Conservation (phyloP, 768 basidiomycete genomes). For the Amanita exitialis region DNA sequence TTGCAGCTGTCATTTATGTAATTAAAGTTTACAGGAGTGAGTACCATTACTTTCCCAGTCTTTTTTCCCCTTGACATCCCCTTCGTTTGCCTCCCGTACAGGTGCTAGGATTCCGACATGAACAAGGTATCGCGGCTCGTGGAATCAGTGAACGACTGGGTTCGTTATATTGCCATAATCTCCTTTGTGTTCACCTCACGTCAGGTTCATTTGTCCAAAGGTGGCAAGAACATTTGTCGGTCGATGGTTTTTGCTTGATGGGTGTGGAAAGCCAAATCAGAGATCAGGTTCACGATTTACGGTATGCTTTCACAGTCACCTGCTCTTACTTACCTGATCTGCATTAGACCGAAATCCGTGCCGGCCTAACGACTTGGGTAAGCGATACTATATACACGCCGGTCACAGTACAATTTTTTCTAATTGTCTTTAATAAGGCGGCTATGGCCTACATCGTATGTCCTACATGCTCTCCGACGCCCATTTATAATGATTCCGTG, state of each 20-base stretch:
- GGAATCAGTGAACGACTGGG: not conserved
- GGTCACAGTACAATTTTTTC: not conserved
- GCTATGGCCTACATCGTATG: slow-evolving; percentile 81
- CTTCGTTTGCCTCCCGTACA: not conserved
- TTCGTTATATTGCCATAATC: not conserved
- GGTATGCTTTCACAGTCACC: slow-evolving; percentile 17
- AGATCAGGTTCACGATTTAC: slow-evolving; percentile 56
- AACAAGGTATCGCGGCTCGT: not conserved
- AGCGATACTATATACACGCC: slow-evolving; percentile 15
- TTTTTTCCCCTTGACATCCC: not conserved
- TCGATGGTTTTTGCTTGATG: slow-evolving; percentile 66
- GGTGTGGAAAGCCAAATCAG: slow-evolving; percentile 54
- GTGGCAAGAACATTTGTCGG: slow-evolving; percentile 40
- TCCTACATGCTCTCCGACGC: not conserved
- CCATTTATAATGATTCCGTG: not conserved
- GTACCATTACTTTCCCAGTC: too few relatives aligned
- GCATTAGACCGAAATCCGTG: slow-evolving; percentile 63
- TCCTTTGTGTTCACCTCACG: not conserved
- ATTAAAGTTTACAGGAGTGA: too few relatives aligned
- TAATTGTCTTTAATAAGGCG: slow-evolving; percentile 30
- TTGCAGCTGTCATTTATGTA: too few relatives aligned
- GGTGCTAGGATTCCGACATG: not conserved
- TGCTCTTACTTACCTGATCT: not conserved
- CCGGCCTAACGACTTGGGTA: slow-evolving; percentile 77
- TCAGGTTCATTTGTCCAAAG: slow-evolving; percentile 15